These are phyloP conservation scores for Amanita rimosa DNA, from an alignment of 768 basidiomycete genomes.

Conservation along the genomic window DNA sequence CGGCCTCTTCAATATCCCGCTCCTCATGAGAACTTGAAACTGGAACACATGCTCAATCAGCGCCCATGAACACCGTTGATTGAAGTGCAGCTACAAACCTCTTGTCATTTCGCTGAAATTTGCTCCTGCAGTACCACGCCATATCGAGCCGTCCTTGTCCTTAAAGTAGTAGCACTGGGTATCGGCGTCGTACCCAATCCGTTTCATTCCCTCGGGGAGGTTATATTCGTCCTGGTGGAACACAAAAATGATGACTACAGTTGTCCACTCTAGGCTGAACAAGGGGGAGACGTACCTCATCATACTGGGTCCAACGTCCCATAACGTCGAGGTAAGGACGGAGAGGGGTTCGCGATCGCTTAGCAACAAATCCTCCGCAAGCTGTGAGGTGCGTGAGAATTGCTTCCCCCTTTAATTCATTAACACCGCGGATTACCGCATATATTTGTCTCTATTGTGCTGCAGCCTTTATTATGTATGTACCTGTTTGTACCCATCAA, in stretches of 20 bases:
- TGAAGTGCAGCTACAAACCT: constrained; percentile 20
- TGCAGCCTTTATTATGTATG: not conserved
- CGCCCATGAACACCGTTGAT: not conserved
- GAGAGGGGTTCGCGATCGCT: not conserved
- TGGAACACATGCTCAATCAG: constrained; percentile 7
- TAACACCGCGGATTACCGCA: too few species aligned
- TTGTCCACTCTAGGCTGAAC: not conserved
- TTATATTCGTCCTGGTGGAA: constrained; percentile 33
- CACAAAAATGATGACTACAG: not conserved
- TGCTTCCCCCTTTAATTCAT: not conserved
- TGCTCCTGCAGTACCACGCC: constrained; percentile 49
- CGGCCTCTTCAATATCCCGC: constrained; percentile 42
- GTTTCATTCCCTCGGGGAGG: constrained; percentile 46
- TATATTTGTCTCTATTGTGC: not conserved
- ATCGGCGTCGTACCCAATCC: constrained; percentile 73
- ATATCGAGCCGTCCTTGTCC: constrained; percentile 41
- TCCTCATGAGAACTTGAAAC: constrained; percentile 19
- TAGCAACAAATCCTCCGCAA: not conserved
- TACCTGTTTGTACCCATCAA: constrained; percentile 18
- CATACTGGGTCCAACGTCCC: constrained; percentile 35
- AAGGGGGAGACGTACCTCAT: constrained; percentile 22
- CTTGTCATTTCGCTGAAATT: constrained; percentile 47
- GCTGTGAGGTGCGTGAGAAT: not conserved
- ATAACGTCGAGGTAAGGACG: constrained; percentile 1
- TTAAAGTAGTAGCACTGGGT: constrained; percentile 54